Percentiles rank a stretch among this genome's conserved stretches.
Conservation (phyloP, 169 alveolate species). For the Eimeria necatrix region DNA sequence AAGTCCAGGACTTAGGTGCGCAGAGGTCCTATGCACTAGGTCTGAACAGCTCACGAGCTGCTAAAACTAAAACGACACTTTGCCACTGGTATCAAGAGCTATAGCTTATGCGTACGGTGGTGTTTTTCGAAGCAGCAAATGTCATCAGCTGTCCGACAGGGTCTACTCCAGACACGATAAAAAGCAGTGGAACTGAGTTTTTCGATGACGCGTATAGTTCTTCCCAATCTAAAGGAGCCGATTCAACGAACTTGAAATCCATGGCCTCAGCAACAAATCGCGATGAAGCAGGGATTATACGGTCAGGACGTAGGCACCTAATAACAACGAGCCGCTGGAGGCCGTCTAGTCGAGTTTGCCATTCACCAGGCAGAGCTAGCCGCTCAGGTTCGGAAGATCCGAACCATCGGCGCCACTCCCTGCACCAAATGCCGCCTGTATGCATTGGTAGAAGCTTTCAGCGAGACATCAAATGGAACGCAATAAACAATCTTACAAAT, state of each 20-base stretch:
- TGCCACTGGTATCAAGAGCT: not conserved
- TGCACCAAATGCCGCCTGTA: not conserved
- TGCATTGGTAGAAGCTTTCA: not conserved
- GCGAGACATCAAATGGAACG: not conserved
- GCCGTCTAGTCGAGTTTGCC: constrained; percentile 96
- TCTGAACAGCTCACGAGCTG: too few relatives aligned
- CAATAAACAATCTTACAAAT: not conserved
- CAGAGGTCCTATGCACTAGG: too few relatives aligned
- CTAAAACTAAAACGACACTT: not conserved
- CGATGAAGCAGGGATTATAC: constrained; percentile 93
- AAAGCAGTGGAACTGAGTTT: constrained; percentile 91
- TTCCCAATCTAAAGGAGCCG: constrained; percentile 93
- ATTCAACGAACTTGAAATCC: constrained; percentile 93
- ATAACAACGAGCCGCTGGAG: constrained; percentile 92
- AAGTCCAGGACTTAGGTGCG: too few relatives aligned
- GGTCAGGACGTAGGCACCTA: constrained; percentile 95
- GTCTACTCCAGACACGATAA: constrained; percentile 96
- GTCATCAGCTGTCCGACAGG: constrained; percentile 93
- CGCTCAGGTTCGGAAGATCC: constrained; percentile 91
- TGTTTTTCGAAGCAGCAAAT: constrained; percentile 87
- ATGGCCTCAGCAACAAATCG: constrained; percentile 92
- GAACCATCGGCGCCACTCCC: constrained; percentile 86
- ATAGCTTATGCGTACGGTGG: constrained; percentile 11
- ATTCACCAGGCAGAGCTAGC: constrained; percentile 96
- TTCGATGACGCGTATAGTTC: constrained; percentile 92